Conservation (phyloP, 2,329 filamentous ascomycete genomes). For the Plenodomus tracheiphilus region DNA sequence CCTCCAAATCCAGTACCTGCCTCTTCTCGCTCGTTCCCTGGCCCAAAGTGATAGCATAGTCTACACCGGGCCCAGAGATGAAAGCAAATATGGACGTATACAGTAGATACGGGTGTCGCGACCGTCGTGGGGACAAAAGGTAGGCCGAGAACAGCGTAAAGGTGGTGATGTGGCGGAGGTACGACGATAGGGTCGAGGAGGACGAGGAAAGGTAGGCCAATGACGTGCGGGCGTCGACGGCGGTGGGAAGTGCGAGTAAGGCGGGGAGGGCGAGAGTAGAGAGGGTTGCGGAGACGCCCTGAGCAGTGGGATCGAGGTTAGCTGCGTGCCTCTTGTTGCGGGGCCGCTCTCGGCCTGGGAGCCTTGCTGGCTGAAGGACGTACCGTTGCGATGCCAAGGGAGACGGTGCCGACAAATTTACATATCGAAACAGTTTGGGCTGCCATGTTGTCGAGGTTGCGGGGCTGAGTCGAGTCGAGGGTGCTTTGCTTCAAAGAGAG, state of each 20-base stretch:
- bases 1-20: conserved; percentile 31
- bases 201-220: conserved; percentile 63
- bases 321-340: conserved; percentile 5
- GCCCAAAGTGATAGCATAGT: conserved; percentile 35
- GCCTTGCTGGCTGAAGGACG: too few species aligned
- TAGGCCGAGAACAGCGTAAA: conserved; percentile 78
- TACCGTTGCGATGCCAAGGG: conserved; percentile 85
- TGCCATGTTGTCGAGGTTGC: conserved; percentile 53
- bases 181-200: conserved; percentile 57
- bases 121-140: conserved; percentile 70
- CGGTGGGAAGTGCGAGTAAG: conserved; percentile 78
- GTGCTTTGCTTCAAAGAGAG: too few species aligned
- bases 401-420: conserved; percentile 93
- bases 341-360: too few species aligned
- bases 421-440: conserved; percentile 72
- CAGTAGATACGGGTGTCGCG: conserved; percentile 85
- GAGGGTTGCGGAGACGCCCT: conserved; percentile 90
- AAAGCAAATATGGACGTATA: conserved; percentile 76
- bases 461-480: background rate
- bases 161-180: conserved; percentile 69
- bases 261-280: conserved; percentile 77
- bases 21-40: conserved; percentile 29
- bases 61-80: conserved; percentile 46
- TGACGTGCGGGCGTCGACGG: conserved; percentile 66
- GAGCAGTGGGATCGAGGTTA: conserved; percentile 10